Conservation (phyloP, 1,139 yeast genomes). For the Geotrichum australiense region DNA sequence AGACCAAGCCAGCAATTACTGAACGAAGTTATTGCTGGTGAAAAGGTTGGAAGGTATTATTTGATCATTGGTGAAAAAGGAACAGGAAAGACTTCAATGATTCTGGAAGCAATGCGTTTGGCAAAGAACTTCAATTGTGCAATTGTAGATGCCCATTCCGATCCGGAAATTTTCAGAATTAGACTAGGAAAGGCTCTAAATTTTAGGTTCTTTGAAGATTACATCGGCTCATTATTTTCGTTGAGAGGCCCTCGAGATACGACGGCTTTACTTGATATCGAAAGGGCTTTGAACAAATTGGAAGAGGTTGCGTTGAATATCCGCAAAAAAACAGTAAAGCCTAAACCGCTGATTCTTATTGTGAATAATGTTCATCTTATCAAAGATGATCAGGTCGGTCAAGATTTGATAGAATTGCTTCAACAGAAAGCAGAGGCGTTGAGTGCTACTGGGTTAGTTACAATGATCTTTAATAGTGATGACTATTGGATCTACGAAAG, state of each 20-base stretch:
- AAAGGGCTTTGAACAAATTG: slow-evolving; percentile 68
- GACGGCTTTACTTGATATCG: slow-evolving; percentile 74
- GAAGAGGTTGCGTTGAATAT: slow-evolving; percentile 61
- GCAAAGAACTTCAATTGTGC: slow-evolving; percentile 61
- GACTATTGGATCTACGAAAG: slow-evolving; percentile 86
- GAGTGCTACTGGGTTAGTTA: slow-evolving; percentile 69
- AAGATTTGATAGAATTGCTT: slow-evolving; percentile 60
- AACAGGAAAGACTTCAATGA: slow-evolving; percentile 73
- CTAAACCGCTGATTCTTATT: slow-evolving; percentile 59
- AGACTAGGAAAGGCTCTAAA: slow-evolving; percentile 70
- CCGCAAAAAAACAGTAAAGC: slow-evolving; percentile 40
- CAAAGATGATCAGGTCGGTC: slow-evolving; percentile 63
- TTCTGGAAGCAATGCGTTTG: slow-evolving; percentile 62
- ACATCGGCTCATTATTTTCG: slow-evolving; percentile 75
- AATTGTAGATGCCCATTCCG: slow-evolving; percentile 76
- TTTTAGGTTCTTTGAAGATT: slow-evolving; percentile 71
- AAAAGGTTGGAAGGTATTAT: slow-evolving; percentile 59
- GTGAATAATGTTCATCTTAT: slow-evolving; percentile 72
- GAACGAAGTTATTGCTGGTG: slow-evolving; percentile 61
- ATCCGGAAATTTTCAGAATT: slow-evolving; percentile 74
- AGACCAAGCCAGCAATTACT: slow-evolving; percentile 61
- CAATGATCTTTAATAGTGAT: slow-evolving; percentile 72
- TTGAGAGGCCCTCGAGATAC: slow-evolving; percentile 83
- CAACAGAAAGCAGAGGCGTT: slow-evolving; percentile 80
- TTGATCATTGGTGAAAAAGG: slow-evolving; percentile 79